Conservation (phyloP, 345 rosid genomes). For the Arabidopsis suecica region DNA sequence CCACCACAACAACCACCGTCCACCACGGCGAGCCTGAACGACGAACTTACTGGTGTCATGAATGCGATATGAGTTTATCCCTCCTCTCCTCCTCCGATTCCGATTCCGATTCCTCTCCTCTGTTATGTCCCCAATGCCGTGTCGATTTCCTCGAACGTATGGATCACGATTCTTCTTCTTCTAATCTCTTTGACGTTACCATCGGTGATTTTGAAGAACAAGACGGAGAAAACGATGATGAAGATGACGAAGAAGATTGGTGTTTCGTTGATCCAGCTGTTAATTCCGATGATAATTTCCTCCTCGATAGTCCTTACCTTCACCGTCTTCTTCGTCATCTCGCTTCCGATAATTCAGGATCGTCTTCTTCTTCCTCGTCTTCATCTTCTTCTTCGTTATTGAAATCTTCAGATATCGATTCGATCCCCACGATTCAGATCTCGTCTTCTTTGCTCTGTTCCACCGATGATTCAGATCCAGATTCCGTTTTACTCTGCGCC, state of each 20-base stretch:
- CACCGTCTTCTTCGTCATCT: slow-evolving; percentile 51
- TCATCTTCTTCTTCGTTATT: slow-evolving; percentile 31
- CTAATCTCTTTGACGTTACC: slow-evolving; percentile 37
- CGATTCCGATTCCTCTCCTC: slow-evolving; percentile 19
- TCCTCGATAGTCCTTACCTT: slow-evolving; percentile 56
- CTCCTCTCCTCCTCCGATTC: slow-evolving; percentile 46
- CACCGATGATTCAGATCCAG: slow-evolving; percentile 39
- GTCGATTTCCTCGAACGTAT: slow-evolving; percentile 49
- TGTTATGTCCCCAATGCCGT: slow-evolving; percentile 56
- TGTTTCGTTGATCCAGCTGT: slow-evolving; percentile 45
- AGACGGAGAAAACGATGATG: slow-evolving; percentile 25
- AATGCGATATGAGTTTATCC: slow-evolving; percentile 63
- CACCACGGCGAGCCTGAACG: slow-evolving; percentile 37
- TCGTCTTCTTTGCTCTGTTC: slow-evolving; percentile 47
- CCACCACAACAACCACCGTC: slow-evolving; percentile 34
- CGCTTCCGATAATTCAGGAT: slow-evolving; percentile 42
- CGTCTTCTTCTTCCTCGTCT: slow-evolving; percentile 12
- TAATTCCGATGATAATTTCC: slow-evolving; percentile 51
- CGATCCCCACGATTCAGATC: slow-evolving; percentile 53
- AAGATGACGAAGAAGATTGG: slow-evolving; percentile 40
- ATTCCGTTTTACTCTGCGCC: slow-evolving; percentile 53
- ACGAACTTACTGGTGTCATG: slow-evolving; percentile 66
- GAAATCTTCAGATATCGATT: slow-evolving; percentile 40
- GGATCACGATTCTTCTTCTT: slow-evolving; percentile 46
- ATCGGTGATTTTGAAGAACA: slow-evolving; percentile 46